Evolutionary conservation across 164 flowering plant genomes (phyloP).

Genomic region (Aristolochia californica): DNA sequence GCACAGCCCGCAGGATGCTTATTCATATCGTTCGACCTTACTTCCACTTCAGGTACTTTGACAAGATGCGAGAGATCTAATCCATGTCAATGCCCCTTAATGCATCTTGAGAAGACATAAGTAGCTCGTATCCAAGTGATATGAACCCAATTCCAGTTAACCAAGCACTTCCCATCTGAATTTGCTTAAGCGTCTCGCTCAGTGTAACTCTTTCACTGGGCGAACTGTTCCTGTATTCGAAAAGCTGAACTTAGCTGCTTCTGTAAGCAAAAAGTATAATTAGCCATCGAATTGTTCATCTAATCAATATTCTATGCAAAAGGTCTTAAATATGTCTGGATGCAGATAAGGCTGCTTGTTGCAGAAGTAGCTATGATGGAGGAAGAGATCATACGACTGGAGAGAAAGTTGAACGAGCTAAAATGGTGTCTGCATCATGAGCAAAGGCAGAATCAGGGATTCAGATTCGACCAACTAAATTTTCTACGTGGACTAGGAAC

Average conservation of each 20-base stretch:
- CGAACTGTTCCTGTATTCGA: too few relatives aligned
- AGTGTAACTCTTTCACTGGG: too few relatives aligned
- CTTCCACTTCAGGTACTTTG: conserved; percentile 53
- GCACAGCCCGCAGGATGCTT: conserved; percentile 33
- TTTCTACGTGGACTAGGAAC: conserved; percentile 5
- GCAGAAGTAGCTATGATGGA: conserved; percentile 9
- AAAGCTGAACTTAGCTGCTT: too few relatives aligned
- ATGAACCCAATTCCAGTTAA: too few relatives aligned
- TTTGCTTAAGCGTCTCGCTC: too few relatives aligned
- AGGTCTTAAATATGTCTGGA: not conserved
- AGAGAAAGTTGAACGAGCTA: conserved; percentile 10
- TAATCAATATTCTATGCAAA: not conserved
- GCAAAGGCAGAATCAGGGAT: conserved; percentile 1
- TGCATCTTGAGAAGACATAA: too few relatives aligned
- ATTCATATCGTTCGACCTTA: conserved; percentile 22
- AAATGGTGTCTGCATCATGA: conserved; percentile 6
- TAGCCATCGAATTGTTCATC: not conserved
- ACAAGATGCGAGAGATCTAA: not conserved
- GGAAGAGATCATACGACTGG: conserved; percentile 11
- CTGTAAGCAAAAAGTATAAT: too few relatives aligned
- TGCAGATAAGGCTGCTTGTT: conserved; percentile 11
- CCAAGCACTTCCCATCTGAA: too few relatives aligned
- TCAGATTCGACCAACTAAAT: not conserved
- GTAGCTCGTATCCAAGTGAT: too few relatives aligned
- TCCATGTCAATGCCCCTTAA: not conserved